Percentiles rank a stretch among this genome's conserved stretches.
Evolutionary conservation across 106 monocot species (phyloP).

Genomic region (Dendrobium nobile): DNA sequence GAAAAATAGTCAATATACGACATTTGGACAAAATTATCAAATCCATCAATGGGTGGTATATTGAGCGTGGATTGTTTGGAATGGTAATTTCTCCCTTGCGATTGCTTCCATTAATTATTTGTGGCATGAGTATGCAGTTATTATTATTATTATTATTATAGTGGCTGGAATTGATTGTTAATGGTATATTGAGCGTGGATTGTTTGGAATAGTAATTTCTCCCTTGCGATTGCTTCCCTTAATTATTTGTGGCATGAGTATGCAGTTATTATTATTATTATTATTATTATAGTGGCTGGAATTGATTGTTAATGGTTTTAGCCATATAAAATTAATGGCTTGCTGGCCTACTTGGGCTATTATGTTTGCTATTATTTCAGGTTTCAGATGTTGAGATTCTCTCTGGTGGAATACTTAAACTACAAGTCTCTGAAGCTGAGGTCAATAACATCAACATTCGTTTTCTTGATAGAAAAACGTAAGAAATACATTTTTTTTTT

Average conservation of each 20-base stretch:
- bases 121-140: neutral
- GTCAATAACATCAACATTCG: slow-evolving; percentile 83
- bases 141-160: slow-evolving; percentile 4
- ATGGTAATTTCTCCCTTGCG: slow-evolving; percentile 40
- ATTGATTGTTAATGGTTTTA: neutral
- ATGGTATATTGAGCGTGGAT: slow-evolving; percentile 48
- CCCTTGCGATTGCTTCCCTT: neutral
- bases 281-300: neutral
- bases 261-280: neutral
- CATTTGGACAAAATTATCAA: slow-evolving; percentile 75
- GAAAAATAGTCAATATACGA: slow-evolving; percentile 89
- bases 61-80: slow-evolving; percentile 86
- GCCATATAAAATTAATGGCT: neutral
- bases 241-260: neutral
- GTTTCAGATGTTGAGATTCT: slow-evolving; percentile 87
- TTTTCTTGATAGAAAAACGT: slow-evolving; percentile 95
- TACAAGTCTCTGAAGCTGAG: slow-evolving; percentile 84
- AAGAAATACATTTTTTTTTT: slow-evolving; percentile 13
- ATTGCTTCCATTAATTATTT: neutral
- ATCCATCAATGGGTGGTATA: slow-evolving; percentile 91
- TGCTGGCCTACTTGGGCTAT: neutral
- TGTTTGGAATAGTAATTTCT: slow-evolving; percentile 79
- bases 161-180: neutral
- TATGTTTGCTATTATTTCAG: slow-evolving; percentile 28
- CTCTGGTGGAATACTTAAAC: slow-evolving; percentile 83